Percentiles rank a stretch among this genome's conserved stretches.
These are phyloP conservation scores for Rhizophora mangle DNA, from an alignment of 345 rosid genomes.

Conservation along the genomic window DNA sequence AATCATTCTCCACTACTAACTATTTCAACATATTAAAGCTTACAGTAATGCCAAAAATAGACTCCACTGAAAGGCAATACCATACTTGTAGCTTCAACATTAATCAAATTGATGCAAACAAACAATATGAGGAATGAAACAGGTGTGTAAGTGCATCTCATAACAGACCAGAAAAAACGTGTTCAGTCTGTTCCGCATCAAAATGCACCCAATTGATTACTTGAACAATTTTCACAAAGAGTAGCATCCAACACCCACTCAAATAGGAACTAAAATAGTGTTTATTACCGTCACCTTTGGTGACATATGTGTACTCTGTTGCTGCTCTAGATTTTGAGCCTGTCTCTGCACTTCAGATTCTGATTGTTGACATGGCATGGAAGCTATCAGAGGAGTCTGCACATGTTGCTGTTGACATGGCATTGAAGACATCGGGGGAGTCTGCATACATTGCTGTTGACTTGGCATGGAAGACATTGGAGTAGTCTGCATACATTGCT, in stretches of 20 bases:
- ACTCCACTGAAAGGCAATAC: neutral
- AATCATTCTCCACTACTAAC: slow-evolving; percentile 1
- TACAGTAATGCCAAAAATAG: neutral
- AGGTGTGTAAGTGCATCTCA: neutral
- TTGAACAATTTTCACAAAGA: neutral
- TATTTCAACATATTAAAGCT: neutral
- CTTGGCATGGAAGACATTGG: slow-evolving; percentile 36
- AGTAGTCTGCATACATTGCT: slow-evolving; percentile 32
- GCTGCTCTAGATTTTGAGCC: slow-evolving; percentile 39
- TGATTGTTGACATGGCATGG: slow-evolving; percentile 38
- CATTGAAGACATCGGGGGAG: slow-evolving; percentile 38
- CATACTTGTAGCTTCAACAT: neutral
- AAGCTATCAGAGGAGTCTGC: slow-evolving; percentile 33
- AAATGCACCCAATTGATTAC: neutral
- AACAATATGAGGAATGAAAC: neutral
- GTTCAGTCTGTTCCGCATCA: too few relatives aligned
- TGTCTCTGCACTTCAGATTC: slow-evolving; percentile 42
- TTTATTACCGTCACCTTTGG: slow-evolving; percentile 35
- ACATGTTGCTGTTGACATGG: slow-evolving; percentile 35
- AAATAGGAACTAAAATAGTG: slow-evolving; percentile 8
- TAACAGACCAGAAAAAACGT: too few relatives aligned
- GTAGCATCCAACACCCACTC: neutral
- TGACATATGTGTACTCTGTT: slow-evolving; percentile 33
- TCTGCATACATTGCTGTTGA: slow-evolving; percentile 34
- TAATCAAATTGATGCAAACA: neutral